Conservation (phyloP, 352 stramenopile species). For the Globisporangium splendens region DNA sequence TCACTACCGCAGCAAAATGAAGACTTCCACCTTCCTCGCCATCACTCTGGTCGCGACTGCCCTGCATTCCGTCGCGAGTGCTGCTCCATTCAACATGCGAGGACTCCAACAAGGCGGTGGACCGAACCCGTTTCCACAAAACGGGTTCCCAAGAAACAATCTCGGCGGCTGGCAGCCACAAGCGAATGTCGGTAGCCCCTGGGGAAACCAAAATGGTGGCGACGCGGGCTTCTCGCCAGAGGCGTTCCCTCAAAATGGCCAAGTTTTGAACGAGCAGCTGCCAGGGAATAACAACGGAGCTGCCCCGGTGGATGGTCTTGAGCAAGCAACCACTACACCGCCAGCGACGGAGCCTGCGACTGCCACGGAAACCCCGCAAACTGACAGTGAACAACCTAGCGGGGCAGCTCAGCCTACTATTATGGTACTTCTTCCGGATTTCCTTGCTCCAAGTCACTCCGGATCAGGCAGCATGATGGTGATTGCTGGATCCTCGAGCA, state of each 20-base stretch:
- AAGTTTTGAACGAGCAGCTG: not conserved
- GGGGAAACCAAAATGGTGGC: not conserved
- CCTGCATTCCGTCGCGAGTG: slow-evolving; percentile 8
- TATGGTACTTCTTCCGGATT: slow-evolving; percentile 53
- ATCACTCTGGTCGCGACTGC: slow-evolving; percentile 15
- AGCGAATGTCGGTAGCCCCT: slow-evolving; percentile 23
- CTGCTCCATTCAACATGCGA: slow-evolving; percentile 4
- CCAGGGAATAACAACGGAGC: not conserved
- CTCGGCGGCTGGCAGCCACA: slow-evolving; percentile 20
- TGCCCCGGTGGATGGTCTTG: not conserved
- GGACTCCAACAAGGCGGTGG: slow-evolving; percentile 7
- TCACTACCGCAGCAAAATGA: slow-evolving; percentile 18
- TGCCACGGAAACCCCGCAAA: slow-evolving; percentile 17
- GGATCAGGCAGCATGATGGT: slow-evolving; percentile 45
- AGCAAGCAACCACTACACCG: not conserved
- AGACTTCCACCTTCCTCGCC: slow-evolving; percentile 12
- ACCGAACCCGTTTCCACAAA: slow-evolving; percentile 2
- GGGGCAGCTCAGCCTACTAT: slow-evolving; percentile 38
- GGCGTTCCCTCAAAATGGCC: slow-evolving; percentile 7
- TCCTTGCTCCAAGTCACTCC: slow-evolving; percentile 30
- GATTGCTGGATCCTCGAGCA: slow-evolving; percentile 23
- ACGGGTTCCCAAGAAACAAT: slow-evolving; percentile 4
- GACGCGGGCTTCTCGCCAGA: slow-evolving; percentile 1
- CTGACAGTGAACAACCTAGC: not conserved
- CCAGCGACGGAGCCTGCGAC: slow-evolving; percentile 3